Percentiles rank a stretch among this genome's conserved stretches.
These are phyloP conservation scores for Macadamia integrifolia DNA, from an alignment of 164 flowering plant genomes.

Conservation along the genomic window DNA sequence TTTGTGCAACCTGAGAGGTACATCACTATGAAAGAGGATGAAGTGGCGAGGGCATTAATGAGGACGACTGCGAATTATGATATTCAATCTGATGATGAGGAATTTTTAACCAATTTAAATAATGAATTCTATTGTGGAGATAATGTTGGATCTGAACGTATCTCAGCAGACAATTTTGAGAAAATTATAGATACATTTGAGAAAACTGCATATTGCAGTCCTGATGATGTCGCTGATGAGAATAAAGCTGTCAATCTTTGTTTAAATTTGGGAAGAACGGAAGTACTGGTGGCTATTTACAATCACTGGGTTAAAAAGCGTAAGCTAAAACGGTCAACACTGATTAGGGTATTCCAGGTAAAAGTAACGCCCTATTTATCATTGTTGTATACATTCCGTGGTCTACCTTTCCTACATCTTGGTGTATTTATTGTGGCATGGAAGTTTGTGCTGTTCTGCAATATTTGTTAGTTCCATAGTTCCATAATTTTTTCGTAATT, in stretches of 20 bases:
- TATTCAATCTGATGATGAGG: constrained; percentile 83
- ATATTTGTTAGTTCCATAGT: not conserved
- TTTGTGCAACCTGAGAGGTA: constrained; percentile 58
- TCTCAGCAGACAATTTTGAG: constrained; percentile 66
- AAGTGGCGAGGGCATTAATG: constrained; percentile 57
- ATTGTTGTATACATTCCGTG: not conserved
- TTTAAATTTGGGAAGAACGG: constrained; percentile 34
- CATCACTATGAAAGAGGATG: constrained; percentile 47
- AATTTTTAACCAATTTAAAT: constrained; percentile 59
- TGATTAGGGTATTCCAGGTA: constrained; percentile 85
- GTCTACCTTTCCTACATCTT: not conserved
- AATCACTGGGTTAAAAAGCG: constrained; percentile 66
- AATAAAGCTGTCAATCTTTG: constrained; percentile 32
- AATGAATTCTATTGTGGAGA: constrained; percentile 15
- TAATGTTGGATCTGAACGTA: constrained; percentile 18
- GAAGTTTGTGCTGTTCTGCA: not conserved
- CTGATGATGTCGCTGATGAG: constrained; percentile 50
- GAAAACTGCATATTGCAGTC: constrained; percentile 45
- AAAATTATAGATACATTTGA: constrained; percentile 68
- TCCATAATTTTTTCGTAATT: not conserved
- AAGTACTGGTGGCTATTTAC: constrained; percentile 45
- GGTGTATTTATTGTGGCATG: not conserved
- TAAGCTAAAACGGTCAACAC: constrained; percentile 41
- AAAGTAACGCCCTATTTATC: not conserved
- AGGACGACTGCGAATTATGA: constrained; percentile 61